These are phyloP conservation scores for Fremontodendron californicum DNA, from an alignment of 345 rosid species.

Conservation along the genomic window DNA sequence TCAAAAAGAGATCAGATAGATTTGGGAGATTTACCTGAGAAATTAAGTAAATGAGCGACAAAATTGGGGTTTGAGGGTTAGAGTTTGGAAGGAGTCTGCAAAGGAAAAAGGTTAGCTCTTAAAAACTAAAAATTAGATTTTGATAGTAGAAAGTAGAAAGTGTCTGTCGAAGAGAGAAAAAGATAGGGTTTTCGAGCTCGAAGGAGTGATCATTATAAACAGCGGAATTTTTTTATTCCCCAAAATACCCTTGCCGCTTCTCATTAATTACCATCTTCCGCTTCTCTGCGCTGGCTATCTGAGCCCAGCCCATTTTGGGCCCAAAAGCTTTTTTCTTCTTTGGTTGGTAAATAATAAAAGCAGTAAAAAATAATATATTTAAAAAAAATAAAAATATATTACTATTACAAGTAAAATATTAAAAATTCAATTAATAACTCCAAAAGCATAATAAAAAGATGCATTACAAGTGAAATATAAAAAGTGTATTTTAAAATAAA, in stretches of 20 bases:
- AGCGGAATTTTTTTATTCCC: neutral
- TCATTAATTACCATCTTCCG: neutral
- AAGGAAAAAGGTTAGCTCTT: slow-evolving; percentile 37
- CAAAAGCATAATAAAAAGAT: no score
- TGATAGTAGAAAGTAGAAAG: no score
- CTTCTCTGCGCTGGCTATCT: neutral
- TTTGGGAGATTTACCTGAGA: neutral
- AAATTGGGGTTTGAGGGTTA: slow-evolving; percentile 24
- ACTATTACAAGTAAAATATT: no score
- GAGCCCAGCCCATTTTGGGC: neutral
- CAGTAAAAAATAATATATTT: no score
- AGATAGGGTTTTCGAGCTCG: neutral
- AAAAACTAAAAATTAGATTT: slow-evolving; percentile 1
- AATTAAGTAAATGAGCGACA: neutral
- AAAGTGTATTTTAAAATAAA: no score
- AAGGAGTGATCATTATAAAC: neutral
- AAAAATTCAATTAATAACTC: no score
- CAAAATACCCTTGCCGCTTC: slow-evolving; percentile 18
- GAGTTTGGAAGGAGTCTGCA: slow-evolving; percentile 43
- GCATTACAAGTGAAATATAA: no score
- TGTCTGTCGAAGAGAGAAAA: neutral
- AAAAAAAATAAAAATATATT: no score
- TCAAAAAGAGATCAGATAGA: neutral
- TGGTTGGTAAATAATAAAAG: no score
- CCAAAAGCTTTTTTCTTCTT: neutral